Base-by-base conservation (phyloP, 345 rosid species). In the Brassica incana region DNA sequence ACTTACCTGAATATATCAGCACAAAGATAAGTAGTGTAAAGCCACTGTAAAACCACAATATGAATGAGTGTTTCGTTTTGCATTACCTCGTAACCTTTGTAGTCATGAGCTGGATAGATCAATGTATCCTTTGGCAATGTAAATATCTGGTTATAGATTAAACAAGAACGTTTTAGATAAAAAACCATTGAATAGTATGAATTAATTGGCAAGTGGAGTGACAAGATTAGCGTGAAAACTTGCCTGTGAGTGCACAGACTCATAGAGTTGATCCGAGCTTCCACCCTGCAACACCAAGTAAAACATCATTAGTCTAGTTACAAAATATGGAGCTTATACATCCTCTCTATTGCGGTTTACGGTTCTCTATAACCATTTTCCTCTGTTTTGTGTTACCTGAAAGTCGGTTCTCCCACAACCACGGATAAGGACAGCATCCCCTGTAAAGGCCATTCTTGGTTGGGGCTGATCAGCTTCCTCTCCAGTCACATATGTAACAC, bases 381-480 rank as follows among this genome's bases (percentile, higher is more conserved):
- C 67, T 50, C 29, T 69, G 63, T 65, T 38, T 45, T 32, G 12
- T 0, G 45, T 76, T 76, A 93, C 99, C 98, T 95, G 99, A 81
- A 95, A 95, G 85, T 93, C 98, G 2, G 99, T 93, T 81, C 99
- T 91, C 18, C 99, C 99, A 77, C 99, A 95, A 45, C 99, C 99
- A 20, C 98, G 94, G 76, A 95, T 88, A 77, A 95, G 77, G 59
- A 93, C 59, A 6, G 97, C 89, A 85, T 95, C 99, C 7, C 97
- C 98, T 0, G 99, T 95, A 87, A 95, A 95, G 6, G 92, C 98
- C 97, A 91, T 90, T 84, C 90, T 85, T 71, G 98, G 98, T 58
- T 85, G 86, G 32, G 99, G 97, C 77, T 95, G 98, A 81, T 82
- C 85, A 8, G 85, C 84, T 15, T 86, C 98, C 66, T 88, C 95